These are phyloP conservation scores for Phlyctochytrium bullatum DNA, from an alignment of 192 early-diverging fungal genomes.

Conservation along the genomic window DNA sequence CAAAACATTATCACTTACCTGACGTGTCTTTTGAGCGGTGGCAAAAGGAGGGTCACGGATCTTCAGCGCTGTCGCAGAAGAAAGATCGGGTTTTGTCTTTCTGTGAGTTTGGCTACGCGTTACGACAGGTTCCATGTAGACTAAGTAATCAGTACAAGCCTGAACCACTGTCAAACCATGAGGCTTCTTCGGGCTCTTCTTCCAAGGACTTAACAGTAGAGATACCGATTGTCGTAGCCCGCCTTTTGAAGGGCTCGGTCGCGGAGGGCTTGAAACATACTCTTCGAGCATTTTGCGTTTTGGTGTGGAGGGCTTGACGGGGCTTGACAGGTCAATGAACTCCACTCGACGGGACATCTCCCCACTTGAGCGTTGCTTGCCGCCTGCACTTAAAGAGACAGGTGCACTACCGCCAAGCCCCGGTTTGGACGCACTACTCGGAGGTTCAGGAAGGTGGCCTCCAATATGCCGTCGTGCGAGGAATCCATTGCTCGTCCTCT, in stretches of 20 bases:
- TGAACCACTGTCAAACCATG: no score
- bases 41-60: neutral
- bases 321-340: neutral
- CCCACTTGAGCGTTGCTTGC: neutral
- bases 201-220: slow-evolving; percentile 1
- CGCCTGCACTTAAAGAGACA: neutral
- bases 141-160: no score
- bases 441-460: neutral
- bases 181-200: neutral
- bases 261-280: neutral
- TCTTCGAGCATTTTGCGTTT: neutral
- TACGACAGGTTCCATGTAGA: no score
- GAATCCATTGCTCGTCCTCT: neutral
- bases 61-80: neutral
- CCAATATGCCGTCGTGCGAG: neutral
- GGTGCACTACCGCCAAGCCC: neutral
- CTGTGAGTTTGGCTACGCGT: neutral
- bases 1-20: neutral
- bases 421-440: neutral
- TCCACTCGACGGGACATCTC: neutral
- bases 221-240: neutral
- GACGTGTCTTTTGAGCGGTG: neutral
- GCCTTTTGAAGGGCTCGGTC: neutral
- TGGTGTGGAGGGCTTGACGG: neutral
- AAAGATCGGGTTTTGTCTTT: neutral